Percentiles rank a stretch among this genome's conserved stretches.
phyloP scores from a whole-genome alignment of 352 stramenopile species.

The Ophiocytium majus region DNA sequence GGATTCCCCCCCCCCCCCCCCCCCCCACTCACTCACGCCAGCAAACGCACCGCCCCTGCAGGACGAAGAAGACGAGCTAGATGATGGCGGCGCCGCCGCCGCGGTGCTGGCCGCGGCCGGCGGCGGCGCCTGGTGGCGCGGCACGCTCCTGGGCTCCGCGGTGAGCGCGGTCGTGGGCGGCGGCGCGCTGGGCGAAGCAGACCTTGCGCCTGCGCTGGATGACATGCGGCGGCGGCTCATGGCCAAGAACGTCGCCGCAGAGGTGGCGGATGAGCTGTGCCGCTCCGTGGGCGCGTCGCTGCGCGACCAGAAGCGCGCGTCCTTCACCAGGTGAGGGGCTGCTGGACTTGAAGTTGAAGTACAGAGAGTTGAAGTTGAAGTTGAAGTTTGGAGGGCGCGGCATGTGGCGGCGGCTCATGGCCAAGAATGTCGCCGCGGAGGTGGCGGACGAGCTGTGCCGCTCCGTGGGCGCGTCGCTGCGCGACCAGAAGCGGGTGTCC shows the following conservation, averaged over 20 bases:
- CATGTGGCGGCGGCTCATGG: constrained; percentile 90
- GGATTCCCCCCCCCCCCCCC: too few species aligned
- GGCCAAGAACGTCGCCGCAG: constrained; percentile 93
- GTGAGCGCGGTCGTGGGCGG: constrained; percentile 59
- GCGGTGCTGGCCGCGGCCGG: constrained; percentile 33
- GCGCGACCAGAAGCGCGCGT: constrained; percentile 88
- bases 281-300: constrained; percentile 87
- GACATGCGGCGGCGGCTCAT: constrained; percentile 91
- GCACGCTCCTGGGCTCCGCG: constrained; percentile 26
- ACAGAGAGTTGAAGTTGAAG: too few species aligned
- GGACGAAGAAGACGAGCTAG: constrained; percentile 34
- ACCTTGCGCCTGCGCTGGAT: constrained; percentile 84
- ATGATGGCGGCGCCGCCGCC: constrained; percentile 38
- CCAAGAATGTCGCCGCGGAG: constrained; percentile 94
- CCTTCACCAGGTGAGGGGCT: constrained; percentile 69
- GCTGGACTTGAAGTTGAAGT: too few species aligned
- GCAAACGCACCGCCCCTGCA: too few species aligned
- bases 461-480: constrained; percentile 84
- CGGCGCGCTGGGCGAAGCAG: constrained; percentile 65
- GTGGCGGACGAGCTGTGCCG: constrained; percentile 90
- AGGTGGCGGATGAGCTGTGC: constrained; percentile 90
- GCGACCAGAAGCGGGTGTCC: constrained; percentile 89
- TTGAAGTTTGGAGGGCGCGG: too few species aligned
- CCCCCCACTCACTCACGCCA: too few species aligned
- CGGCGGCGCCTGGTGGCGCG: not conserved